Base-by-base conservation (phyloP, 1,284 basidiomycete species). In the Puccinia horiana region DNA sequence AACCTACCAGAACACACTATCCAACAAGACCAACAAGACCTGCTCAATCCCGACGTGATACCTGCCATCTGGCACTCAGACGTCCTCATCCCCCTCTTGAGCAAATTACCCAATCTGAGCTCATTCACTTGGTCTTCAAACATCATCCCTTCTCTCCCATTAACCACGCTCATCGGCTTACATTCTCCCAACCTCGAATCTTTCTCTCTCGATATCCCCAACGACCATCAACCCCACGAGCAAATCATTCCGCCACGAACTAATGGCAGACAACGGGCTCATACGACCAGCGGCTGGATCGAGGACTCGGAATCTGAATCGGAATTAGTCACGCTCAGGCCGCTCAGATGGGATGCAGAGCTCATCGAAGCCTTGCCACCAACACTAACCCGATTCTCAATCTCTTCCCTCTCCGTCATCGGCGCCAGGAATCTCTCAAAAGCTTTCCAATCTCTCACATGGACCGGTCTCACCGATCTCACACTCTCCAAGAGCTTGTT, bases 271-370 rank as follows among this genome's bases (percentile, higher is more conserved):
- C 63, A 52, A 49, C 32, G 76, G 6, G 29, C 63, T 14, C 61
- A 65, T 35, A 78, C 76, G 14, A 69, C 58, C 63, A 40, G 44
- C 40, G 44, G 42, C 26, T 52, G 35, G n/a, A 42, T 65, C n/a
- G 76, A 69, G 1, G 76, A 78, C 37, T 69, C 76, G 18, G 76
- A 78, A 42, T 77, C 76, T 14, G 76, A 65, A 6, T 9, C 44
- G 9, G 63, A 54, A 40, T 44, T 54, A 2, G 20, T 65, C n/a
- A 49, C 23, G 23, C 35, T 29, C 54, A 40, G 52, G 18, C 78
- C 78, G 3, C 42, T 73, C 37, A 49, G 78, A 58, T 80, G 78
- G 78, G 78, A 80, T 49, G 78, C 78, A 2, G n/a, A 63, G 20
- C 1, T 37, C 18, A 61, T 80, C 29, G 69, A 80, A 18, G 3